A percentile compares a stretch with the other conserved stretches of the same genome.
These are phyloP conservation scores for Aspergillus olivimuriae DNA, from an alignment of 495 filamentous ascomycete genomes.

Conservation along the genomic window DNA sequence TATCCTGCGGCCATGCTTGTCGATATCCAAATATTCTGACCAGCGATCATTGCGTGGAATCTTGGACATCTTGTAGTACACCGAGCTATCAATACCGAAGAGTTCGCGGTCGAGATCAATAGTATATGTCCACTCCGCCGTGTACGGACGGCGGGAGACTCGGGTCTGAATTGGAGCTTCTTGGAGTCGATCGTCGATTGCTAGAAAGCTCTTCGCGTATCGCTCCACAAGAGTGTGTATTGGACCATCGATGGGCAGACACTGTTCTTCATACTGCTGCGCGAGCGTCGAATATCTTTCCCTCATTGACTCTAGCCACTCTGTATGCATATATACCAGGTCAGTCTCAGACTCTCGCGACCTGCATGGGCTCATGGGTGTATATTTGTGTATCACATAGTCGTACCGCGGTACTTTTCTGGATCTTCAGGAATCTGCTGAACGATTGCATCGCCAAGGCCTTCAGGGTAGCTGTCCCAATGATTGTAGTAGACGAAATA, in stretches of 20 bases:
- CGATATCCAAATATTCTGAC: slow-evolving; percentile 7
- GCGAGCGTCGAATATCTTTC: slow-evolving; percentile 6
- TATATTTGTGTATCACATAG: background rate
- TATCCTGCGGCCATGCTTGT: background rate
- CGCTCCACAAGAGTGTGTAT: slow-evolving; percentile 3
- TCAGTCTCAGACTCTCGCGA: background rate
- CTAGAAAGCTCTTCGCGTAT: slow-evolving; percentile 11
- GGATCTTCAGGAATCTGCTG: slow-evolving; percentile 18
- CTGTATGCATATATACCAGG: background rate
- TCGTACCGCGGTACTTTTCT: slow-evolving; percentile 16
- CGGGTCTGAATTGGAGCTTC: slow-evolving; percentile 5
- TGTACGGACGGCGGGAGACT: background rate
- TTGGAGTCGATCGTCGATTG: slow-evolving; percentile 14
- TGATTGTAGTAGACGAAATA: slow-evolving; percentile 27
- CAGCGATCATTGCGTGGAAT: slow-evolving; percentile 6
- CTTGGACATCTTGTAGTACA: slow-evolving; percentile 5
- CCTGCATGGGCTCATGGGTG: too few relatives aligned
- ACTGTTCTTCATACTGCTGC: slow-evolving; percentile 6
- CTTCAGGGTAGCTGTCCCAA: slow-evolving; percentile 24
- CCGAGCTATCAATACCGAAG: slow-evolving; percentile 7
- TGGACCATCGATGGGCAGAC: slow-evolving; percentile 5
- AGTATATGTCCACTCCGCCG: slow-evolving; percentile 13
- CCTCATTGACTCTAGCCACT: slow-evolving; percentile 12
- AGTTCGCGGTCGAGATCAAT: slow-evolving; percentile 18
- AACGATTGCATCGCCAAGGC: slow-evolving; percentile 18